These are phyloP conservation scores for Podaxis carcinomalis DNA, from an alignment of 768 basidiomycete genomes.

Conservation along the genomic window DNA sequence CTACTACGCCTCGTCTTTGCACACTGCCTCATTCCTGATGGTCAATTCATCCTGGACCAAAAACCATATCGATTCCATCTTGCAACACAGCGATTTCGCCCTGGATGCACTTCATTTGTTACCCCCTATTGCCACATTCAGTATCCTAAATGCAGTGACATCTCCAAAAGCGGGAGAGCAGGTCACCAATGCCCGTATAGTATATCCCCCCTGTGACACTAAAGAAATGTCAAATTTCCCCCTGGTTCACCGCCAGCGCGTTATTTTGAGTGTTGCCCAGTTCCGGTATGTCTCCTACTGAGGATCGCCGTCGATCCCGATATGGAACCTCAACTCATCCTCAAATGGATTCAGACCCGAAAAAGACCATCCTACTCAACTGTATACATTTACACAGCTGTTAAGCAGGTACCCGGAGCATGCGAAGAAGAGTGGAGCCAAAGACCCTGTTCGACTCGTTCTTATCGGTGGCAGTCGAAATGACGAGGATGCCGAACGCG, in stretches of 20 bases:
- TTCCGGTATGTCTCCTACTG: constrained; percentile 60
- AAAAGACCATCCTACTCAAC: constrained; percentile 85
- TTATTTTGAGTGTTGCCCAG: constrained; percentile 87
- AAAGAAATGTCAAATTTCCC: constrained; percentile 57
- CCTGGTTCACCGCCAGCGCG: constrained; percentile 48
- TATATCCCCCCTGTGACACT: constrained; percentile 94
- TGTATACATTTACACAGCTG: constrained; percentile 63
- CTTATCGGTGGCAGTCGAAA: constrained; percentile 87
- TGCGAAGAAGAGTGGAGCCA: constrained; percentile 16
- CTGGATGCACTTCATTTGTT: constrained; percentile 44
- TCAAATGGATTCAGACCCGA: constrained; percentile 62
- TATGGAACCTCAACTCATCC: background rate
- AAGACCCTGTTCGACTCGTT: constrained; percentile 50
- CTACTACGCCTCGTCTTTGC: constrained; percentile 73
- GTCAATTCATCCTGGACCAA: constrained; percentile 97
- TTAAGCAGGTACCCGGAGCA: constrained; percentile 59
- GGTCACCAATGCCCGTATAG: constrained; percentile 37
- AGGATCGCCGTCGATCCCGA: background rate
- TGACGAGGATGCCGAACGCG: constrained; percentile 63
- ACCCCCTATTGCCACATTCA: constrained; percentile 36
- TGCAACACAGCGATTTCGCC: constrained; percentile 49
- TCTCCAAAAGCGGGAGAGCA: constrained; percentile 15
- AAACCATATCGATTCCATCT: constrained; percentile 72
- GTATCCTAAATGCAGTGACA: constrained; percentile 18
- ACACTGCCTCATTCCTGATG: constrained; percentile 74